phyloP scores from a whole-genome alignment of 2,329 filamentous ascomycete species.

The Keithomyces neogunnii region DNA sequence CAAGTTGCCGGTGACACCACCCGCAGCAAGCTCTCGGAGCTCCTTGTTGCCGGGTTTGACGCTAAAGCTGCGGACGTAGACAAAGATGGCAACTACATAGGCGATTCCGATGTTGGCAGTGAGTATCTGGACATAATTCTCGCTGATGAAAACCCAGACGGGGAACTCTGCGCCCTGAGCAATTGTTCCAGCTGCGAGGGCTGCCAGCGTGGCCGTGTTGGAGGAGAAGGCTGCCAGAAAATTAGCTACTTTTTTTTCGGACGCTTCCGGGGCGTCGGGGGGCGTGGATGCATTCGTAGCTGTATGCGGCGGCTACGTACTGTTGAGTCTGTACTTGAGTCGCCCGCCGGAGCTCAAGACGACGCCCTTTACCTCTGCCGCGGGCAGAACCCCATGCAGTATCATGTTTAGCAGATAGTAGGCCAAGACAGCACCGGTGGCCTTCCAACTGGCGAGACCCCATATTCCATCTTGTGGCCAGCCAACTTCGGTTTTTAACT shows the following conservation, averaged over 20 bases:
- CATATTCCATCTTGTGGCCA: constrained; percentile 67
- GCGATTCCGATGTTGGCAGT: constrained; percentile 76
- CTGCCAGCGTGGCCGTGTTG: constrained; percentile 63
- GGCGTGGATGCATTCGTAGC: constrained; percentile 5
- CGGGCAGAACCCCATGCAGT: constrained; percentile 71
- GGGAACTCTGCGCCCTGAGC: constrained; percentile 72
- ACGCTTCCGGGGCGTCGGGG: too few species aligned
- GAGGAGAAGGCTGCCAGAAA: constrained; percentile 57
- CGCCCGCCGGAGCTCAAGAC: constrained; percentile 61
- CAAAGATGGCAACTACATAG: constrained; percentile 62
- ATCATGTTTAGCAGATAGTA: constrained; percentile 73
- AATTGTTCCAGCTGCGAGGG: constrained; percentile 65
- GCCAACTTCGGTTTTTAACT: constrained; percentile 70
- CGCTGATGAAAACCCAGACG: constrained; percentile 87
- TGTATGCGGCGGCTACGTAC: constrained; percentile 31
- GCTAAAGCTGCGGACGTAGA: constrained; percentile 75
- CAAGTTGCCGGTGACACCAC: constrained; percentile 74
- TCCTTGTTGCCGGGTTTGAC: constrained; percentile 68
- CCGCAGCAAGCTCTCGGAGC: constrained; percentile 69
- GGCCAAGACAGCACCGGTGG: constrained; percentile 59
- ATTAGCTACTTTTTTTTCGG: constrained; percentile 10
- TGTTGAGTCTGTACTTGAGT: constrained; percentile 76
- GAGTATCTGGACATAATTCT: constrained; percentile 81
- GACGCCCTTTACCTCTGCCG: constrained; percentile 60
- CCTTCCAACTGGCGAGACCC: constrained; percentile 62